Percentiles rank a stretch among this genome's conserved stretches.
Evolutionary conservation across 2,329 filamentous ascomycete species (phyloP).

Genomic region (Colletotrichum zoysiae): DNA sequence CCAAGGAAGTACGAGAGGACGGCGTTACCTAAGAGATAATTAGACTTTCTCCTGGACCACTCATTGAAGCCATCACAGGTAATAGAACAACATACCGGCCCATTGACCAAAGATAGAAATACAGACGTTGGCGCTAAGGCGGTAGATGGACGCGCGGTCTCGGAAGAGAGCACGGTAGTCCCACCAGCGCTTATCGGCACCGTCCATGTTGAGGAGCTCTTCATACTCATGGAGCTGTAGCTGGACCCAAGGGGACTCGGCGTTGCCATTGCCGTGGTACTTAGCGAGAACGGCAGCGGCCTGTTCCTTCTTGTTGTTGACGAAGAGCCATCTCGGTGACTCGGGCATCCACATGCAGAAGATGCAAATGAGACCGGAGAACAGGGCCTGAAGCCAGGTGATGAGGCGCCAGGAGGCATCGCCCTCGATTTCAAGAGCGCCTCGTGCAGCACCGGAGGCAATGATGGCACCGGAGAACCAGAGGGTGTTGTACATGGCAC

Average conservation of each 20-base stretch:
- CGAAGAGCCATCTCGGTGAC: conserved; percentile 58
- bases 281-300: conserved; percentile 54
- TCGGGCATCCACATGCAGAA: conserved; percentile 55
- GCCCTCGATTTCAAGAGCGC: conserved; percentile 54
- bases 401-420: conserved; percentile 57
- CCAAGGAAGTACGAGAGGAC: conserved; percentile 62
- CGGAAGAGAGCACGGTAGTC: conserved; percentile 61
- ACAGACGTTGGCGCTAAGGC: conserved; percentile 58
- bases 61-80: no score
- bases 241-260: conserved; percentile 59
- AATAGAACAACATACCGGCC: conserved; percentile 52
- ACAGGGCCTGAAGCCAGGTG: conserved; percentile 59
- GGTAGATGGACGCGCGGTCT: conserved; percentile 55
- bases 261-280: conserved; percentile 60
- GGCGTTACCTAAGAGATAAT: conserved; percentile 34
- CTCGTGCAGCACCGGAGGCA: conserved; percentile 62
- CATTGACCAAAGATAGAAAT: conserved; percentile 62
- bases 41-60: no score
- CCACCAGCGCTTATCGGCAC: conserved; percentile 62
- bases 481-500: conserved; percentile 58
- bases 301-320: conserved; percentile 53
- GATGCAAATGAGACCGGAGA: conserved; percentile 55
- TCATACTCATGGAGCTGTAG: conserved; percentile 60
- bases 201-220: conserved; percentile 56
- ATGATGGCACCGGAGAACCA: conserved; percentile 65